Conservation (phyloP, 345 rosid species). For the Turnera subulata region DNA sequence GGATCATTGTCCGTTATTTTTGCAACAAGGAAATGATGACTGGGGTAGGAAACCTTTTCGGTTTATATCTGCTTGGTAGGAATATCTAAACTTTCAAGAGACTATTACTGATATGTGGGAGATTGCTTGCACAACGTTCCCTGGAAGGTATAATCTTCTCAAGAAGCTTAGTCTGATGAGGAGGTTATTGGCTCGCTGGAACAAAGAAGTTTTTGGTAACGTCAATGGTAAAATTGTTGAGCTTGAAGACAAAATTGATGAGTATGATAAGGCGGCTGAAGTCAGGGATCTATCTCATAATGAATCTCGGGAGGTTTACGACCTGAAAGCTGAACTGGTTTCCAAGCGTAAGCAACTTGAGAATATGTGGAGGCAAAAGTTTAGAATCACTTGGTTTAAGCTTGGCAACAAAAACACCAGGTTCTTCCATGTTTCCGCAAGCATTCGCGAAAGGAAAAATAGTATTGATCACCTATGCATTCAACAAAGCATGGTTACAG, state of each 20-base stretch:
- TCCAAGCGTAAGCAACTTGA: no score
- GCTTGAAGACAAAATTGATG: not conserved
- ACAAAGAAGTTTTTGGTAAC: not conserved
- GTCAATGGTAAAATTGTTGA: not conserved
- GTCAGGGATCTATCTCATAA: no score
- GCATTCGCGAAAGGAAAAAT: no score
- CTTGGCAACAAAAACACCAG: no score
- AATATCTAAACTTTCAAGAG: not conserved
- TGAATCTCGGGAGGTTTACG: no score
- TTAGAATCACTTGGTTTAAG: no score
- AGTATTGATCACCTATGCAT: no score
- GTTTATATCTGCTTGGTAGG: not conserved
- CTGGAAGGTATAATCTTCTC: not conserved
- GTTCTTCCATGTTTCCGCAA: no score
- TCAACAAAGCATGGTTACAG: no score
- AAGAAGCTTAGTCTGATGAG: not conserved
- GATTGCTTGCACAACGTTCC: not conserved
- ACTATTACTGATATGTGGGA: not conserved
- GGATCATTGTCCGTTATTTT: not conserved
- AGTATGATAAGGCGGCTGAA: no score
- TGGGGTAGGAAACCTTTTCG: not conserved
- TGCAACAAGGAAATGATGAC: not conserved
- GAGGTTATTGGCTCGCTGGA: not conserved
- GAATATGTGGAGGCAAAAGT: no score
- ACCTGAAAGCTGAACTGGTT: no score